Evolutionary conservation across 148 eudicot species (phyloP).

Genomic region (Silene uniflora): DNA sequence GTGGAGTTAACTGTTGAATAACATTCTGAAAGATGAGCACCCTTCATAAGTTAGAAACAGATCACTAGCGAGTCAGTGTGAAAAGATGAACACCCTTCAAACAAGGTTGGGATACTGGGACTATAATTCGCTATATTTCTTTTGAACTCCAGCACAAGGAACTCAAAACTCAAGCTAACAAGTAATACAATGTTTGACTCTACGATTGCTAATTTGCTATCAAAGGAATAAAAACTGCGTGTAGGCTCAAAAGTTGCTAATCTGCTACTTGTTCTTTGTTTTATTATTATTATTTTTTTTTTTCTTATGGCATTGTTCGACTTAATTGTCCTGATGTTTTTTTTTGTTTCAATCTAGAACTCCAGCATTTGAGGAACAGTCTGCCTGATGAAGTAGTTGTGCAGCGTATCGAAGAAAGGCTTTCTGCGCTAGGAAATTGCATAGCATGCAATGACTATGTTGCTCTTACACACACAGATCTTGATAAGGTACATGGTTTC

Average conservation of each 20-base stretch:
- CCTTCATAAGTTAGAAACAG: no score
- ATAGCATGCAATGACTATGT: conserved; percentile 96
- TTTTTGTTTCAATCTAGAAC: conserved; percentile 39
- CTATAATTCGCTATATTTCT: background rate
- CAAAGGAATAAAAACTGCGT: background rate
- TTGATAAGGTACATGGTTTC: conserved; percentile 57
- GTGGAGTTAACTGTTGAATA: background rate
- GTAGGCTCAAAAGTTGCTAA: background rate
- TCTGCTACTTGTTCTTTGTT: background rate
- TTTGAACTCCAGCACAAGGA: background rate
- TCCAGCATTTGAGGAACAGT: conserved; percentile 91
- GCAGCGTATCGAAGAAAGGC: conserved; percentile 80
- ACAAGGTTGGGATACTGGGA: background rate
- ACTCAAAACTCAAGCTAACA: background rate
- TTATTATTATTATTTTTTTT: background rate
- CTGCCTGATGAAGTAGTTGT: conserved; percentile 90
- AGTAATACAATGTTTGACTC: background rate
- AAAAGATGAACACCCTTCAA: background rate
- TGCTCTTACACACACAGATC: conserved; percentile 94
- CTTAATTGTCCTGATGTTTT: background rate
- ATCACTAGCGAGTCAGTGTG: background rate
- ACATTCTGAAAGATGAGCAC: background rate
- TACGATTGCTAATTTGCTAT: background rate
- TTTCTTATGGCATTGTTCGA: no score
- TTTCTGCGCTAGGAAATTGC: conserved; percentile 93